phyloP scores from a whole-genome alignment of 345 rosid genomes.

The Lagerstroemia speciosa region DNA sequence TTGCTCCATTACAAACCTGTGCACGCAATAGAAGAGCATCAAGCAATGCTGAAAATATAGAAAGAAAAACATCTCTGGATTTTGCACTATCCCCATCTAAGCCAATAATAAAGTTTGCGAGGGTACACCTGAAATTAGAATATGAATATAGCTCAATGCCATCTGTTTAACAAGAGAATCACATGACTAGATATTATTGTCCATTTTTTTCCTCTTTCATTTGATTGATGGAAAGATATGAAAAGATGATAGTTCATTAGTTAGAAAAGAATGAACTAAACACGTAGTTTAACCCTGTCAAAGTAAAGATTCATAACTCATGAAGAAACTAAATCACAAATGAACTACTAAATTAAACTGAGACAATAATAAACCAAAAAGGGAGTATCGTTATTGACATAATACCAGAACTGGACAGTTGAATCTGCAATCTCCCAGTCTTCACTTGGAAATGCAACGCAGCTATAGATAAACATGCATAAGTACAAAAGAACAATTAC shows the following conservation, averaged over 20 bases:
- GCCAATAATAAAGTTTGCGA: slow-evolving; percentile 66
- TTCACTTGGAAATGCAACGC: slow-evolving; percentile 86
- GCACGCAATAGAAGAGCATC: slow-evolving; percentile 78
- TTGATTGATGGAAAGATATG: not conserved
- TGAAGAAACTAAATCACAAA: not conserved
- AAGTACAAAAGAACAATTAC: slow-evolving; percentile 15
- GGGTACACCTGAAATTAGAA: slow-evolving; percentile 55
- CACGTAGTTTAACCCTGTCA: not conserved
- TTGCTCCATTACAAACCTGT: slow-evolving; percentile 41
- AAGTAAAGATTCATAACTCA: not conserved
- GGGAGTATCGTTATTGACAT: not conserved
- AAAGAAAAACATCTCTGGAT: slow-evolving; percentile 42
- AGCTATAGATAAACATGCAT: slow-evolving; percentile 32
- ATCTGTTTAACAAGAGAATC: not conserved
- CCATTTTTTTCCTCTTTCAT: not conserved
- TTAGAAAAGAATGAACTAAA: not conserved
- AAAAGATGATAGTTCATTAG: not conserved
- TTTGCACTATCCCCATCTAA: slow-evolving; percentile 32
- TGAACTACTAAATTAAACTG: not conserved
- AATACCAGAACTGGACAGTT: slow-evolving; percentile 92
- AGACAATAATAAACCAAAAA: not conserved
- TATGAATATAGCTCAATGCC: not conserved
- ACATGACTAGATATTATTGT: not conserved
- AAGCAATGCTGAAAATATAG: slow-evolving; percentile 71
- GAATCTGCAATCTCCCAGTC: slow-evolving; percentile 99